phyloP scores from a whole-genome alignment of 805 yeast species.

The Grigorovia humatica region DNA sequence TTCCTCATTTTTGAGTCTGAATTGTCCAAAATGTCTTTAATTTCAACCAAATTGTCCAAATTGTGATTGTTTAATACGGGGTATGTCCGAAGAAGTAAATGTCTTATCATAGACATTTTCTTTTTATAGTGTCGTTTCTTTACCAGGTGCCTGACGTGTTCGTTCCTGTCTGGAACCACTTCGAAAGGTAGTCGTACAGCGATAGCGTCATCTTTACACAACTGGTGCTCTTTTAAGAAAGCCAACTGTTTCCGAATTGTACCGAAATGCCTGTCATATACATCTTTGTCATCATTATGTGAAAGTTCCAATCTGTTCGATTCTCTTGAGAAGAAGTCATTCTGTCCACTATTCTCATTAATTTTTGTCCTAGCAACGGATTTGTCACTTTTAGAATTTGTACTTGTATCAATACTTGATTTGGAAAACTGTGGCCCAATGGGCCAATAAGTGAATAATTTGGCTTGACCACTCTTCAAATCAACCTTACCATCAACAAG shows the following conservation, averaged over 20 bases:
- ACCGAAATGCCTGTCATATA: not conserved
- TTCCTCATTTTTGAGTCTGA: not conserved
- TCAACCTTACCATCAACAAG: not conserved
- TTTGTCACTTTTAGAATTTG: not conserved
- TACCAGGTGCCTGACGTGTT: not conserved
- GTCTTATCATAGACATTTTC: not conserved
- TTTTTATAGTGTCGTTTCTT: not conserved
- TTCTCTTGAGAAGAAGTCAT: too few species aligned
- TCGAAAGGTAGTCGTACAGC: not conserved
- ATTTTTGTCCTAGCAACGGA: not conserved
- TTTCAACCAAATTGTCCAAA: not conserved
- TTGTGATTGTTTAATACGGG: not conserved
- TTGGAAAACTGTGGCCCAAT: not conserved
- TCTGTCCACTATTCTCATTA: too few species aligned
- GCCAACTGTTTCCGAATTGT: not conserved
- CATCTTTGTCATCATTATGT: too few species aligned
- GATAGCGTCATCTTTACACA: not conserved
- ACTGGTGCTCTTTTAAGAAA: not conserved
- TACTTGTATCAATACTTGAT: not conserved
- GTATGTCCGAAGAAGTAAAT: not conserved
- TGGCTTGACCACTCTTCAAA: not conserved
- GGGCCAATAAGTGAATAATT: conserved; percentile 6
- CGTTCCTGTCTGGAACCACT: not conserved
- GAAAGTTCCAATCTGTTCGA: too few species aligned
- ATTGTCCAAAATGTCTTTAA: not conserved